Evolutionary conservation across 2,329 filamentous ascomycete species (phyloP).

Genomic region (Apiospora phragmitis): DNA sequence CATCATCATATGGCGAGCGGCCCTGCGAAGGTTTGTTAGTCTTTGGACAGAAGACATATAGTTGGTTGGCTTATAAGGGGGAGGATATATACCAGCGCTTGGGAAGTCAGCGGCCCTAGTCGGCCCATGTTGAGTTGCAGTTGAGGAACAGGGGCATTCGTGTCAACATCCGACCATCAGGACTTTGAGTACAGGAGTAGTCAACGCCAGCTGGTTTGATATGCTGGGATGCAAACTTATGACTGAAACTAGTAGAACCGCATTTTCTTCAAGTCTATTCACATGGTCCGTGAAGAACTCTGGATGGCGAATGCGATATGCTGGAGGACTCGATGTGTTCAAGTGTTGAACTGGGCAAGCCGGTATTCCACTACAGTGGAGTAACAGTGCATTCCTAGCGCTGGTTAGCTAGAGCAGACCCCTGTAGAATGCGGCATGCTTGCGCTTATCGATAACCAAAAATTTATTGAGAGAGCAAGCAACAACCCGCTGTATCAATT

Average conservation of each 20-base stretch:
- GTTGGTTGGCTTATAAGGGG: not conserved
- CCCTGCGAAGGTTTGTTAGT: constrained; percentile 40
- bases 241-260: not conserved
- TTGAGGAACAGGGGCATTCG: constrained; percentile 2
- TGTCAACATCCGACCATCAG: not conserved
- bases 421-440: not conserved
- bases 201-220: not conserved
- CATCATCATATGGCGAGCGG: constrained; percentile 61
- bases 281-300: not conserved
- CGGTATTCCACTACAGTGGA: not conserved
- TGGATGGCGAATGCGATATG: not conserved
- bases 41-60: not conserved
- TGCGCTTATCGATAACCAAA: constrained; percentile 17
- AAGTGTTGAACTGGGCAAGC: not conserved
- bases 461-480: constrained; percentile 20
- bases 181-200: not conserved
- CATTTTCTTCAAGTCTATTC: not conserved
- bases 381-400: not conserved
- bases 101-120: constrained; percentile 56
- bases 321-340: not conserved
- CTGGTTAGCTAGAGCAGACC: not conserved
- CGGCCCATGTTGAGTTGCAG: constrained; percentile 48
- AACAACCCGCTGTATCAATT: not conserved
- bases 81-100: constrained; percentile 48
- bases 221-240: not conserved